Evolutionary conservation across 345 rosid species (phyloP).

Genomic region (Corchorus capsularis): DNA sequence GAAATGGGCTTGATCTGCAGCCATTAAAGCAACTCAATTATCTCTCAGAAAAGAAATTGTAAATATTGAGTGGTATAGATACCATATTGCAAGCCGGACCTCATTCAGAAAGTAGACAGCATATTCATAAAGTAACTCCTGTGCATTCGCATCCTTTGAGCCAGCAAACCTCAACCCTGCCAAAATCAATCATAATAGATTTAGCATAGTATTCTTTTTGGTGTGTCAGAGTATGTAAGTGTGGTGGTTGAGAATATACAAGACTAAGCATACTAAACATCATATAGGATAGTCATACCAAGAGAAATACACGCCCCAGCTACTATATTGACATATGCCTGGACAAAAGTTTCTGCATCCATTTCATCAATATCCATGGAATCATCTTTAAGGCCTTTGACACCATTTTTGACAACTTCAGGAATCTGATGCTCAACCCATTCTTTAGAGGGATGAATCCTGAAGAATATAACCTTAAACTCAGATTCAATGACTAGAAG

Average conservation of each 20-base stretch:
- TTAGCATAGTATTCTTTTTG: neutral
- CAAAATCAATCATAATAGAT: constrained; percentile 28
- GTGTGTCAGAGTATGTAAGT: neutral
- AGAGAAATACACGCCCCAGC: constrained; percentile 95
- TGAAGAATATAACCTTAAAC: constrained; percentile 36
- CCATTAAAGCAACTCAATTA: constrained; percentile 26
- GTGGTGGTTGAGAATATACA: neutral
- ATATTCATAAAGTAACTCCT: constrained; percentile 78
- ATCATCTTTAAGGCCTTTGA: constrained; percentile 64
- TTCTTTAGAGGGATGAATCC: constrained; percentile 78
- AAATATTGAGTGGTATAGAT: constrained; percentile 18
- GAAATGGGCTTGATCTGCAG: constrained; percentile 86
- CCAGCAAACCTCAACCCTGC: constrained; percentile 96
- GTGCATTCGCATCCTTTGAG: constrained; percentile 80
- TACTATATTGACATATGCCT: constrained; percentile 86
- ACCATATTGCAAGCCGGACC: constrained; percentile 46
- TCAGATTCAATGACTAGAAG: constrained; percentile 23
- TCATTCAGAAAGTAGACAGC: constrained; percentile 86
- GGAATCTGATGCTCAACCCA: constrained; percentile 96
- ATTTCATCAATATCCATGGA: constrained; percentile 63
- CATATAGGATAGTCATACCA: constrained; percentile 46
- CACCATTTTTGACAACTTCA: constrained; percentile 65
- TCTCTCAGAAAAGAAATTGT: constrained; percentile 1
- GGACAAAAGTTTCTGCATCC: constrained; percentile 81
- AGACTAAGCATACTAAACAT: neutral